Base-by-base conservation (phyloP, 257 asterid genomes). In the Marsdenia floribunda region DNA sequence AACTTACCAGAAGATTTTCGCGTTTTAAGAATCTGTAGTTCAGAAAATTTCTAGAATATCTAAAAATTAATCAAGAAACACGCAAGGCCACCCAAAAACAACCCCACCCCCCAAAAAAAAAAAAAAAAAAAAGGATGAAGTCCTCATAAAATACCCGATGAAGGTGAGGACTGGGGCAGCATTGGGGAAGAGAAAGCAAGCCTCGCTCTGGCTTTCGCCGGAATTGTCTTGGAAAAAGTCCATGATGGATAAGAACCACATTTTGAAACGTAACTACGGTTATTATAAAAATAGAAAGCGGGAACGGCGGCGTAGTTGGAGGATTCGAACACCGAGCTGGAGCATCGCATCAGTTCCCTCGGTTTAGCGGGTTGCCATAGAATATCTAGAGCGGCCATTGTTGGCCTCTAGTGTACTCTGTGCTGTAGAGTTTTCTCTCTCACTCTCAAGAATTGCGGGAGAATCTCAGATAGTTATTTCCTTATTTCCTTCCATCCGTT, bases 371-470 rank as follows among this genome's bases (percentile, higher is more conserved):
- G 83, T 81, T 86, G 90, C 76, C 89, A 87, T 54, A 85, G 70
- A 69, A 85, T 83, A 75, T 87, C 87, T 81, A 86, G 73, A 63
- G 83, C 94, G 82, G 93, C 94, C 98, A 89, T 92, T 79, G 86
- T 77, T 86, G 78, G 49, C 40, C 52, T 55, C 26, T 22, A 46
- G 26, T 49, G 21, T 13, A 5, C 4, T 26, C 22, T 58, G 55
- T 18, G 47, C 38, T 40, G 61, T 61, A 60, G 54, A 6, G 16
- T 61, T 77, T 47, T 61, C 66, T 35, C 71, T 55, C 68, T 22
- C 53, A 24, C 72, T 57, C 68, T 24, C 54, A 15, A 35, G 33
- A 71, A 64, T 50, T 50, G 68, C 75, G 80, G 79, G 83, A 49
- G 69, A 64, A 78, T 68, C 73, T 26, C 37, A 33, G 71, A 38